Conservation (phyloP, 306 rosid genomes). For the Trifolium fragiferum region DNA sequence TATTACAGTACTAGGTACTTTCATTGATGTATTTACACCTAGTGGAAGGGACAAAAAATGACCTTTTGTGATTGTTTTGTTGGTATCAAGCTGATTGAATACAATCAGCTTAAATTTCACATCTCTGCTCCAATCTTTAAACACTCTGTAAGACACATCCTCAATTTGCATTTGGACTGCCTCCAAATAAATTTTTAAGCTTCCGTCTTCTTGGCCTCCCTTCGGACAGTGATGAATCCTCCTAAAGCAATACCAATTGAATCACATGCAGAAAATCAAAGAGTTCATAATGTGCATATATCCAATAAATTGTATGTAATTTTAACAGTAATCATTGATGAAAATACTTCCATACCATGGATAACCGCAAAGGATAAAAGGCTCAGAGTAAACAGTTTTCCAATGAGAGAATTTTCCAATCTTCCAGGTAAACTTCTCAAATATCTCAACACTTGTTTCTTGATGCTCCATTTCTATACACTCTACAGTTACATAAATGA, state of each 20-base stretch:
- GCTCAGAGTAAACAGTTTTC: background rate
- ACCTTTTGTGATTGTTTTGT: no score
- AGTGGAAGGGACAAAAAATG: no score
- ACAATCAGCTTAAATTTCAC: background rate
- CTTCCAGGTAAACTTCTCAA: constrained; percentile 36
- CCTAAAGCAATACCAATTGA: background rate
- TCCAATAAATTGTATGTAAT: background rate
- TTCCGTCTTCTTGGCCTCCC: background rate
- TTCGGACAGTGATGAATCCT: background rate
- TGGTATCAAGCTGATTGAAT: background rate
- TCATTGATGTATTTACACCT: no score
- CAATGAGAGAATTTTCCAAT: constrained; percentile 25
- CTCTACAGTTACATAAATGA: no score
- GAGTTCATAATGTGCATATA: background rate
- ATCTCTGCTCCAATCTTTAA: no score
- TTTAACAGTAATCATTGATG: background rate
- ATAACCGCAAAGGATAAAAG: constrained; percentile 27
- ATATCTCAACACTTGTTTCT: background rate
- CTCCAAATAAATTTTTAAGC: background rate
- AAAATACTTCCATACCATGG: constrained; percentile 16
- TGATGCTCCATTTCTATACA: no score
- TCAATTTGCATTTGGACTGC: background rate
- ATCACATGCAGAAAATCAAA: no score
- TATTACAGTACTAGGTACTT: no score
- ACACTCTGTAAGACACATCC: no score